phyloP scores from a whole-genome alignment of 306 rosid genomes.

The Gastrolobium villosum region DNA sequence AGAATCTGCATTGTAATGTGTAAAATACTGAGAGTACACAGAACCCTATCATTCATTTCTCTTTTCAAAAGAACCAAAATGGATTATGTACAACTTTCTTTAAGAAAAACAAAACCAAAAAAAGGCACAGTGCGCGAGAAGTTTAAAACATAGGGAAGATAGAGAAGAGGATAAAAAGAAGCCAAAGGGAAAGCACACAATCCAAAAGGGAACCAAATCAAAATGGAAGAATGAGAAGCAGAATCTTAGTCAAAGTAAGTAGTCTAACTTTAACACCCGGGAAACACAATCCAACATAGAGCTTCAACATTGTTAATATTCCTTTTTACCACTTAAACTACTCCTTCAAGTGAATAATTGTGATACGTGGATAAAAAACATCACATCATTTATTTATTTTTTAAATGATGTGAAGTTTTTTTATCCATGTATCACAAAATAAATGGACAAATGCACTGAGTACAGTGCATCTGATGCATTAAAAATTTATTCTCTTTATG shows the following conservation, averaged over 20 bases:
- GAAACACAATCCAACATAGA: conserved; percentile 68
- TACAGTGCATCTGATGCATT: too few species aligned
- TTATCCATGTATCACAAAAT: too few species aligned
- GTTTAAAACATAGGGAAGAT: conserved; percentile 32
- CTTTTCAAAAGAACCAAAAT: conserved; percentile 54
- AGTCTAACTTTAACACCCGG: conserved; percentile 65
- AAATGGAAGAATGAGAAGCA: conserved; percentile 75
- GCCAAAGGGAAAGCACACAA: conserved; percentile 46
- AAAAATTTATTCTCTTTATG: conserved; percentile 16
- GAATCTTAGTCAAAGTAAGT: conserved; percentile 79
- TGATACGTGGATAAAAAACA: too few species aligned
- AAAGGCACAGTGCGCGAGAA: conserved; percentile 33
- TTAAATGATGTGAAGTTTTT: too few species aligned
- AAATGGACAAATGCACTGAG: too few species aligned
- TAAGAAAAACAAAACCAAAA: conserved; percentile 47
- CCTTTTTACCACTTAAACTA: conserved; percentile 46
- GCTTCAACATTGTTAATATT: conserved; percentile 53
- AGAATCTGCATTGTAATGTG: conserved; percentile 56
- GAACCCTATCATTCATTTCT: conserved; percentile 53
- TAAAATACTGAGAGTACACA: conserved; percentile 46
- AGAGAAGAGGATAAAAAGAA: conserved; percentile 38
- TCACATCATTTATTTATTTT: too few species aligned
- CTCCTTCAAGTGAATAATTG: too few species aligned
- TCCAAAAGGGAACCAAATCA: conserved; percentile 72
- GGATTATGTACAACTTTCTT: conserved; percentile 37